These are phyloP conservation scores for Coemansia sp. DNA, from an alignment of 192 early-diverging fungal species.

Conservation along the genomic window DNA sequence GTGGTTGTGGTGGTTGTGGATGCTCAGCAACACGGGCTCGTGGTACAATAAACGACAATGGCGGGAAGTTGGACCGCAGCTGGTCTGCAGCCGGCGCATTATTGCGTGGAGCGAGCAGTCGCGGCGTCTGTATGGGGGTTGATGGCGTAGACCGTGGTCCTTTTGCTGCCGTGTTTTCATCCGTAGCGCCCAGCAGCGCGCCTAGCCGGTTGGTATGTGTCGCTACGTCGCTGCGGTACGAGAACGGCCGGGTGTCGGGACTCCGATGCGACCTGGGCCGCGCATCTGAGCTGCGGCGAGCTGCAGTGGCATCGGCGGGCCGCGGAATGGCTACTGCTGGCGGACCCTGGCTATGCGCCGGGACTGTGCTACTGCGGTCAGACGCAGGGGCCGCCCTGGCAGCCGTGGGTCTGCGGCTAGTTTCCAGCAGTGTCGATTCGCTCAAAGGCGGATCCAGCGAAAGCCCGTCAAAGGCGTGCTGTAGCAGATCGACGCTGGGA, in stretches of 20 bases:
- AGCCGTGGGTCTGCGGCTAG: too few relatives aligned
- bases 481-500: slow-evolving; percentile 16
- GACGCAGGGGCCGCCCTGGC: slow-evolving; percentile 20
- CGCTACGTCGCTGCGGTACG: slow-evolving; percentile 35
- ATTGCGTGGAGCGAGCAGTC: not conserved
- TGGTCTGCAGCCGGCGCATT: slow-evolving; percentile 5
- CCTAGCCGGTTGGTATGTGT: slow-evolving; percentile 21
- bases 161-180: slow-evolving; percentile 1
- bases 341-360: not conserved
- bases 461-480: slow-evolving; percentile 23
- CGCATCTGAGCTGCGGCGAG: too few relatives aligned
- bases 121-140: slow-evolving; percentile 19
- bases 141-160: slow-evolving; percentile 38
- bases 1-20: not conserved
- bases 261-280: too few relatives aligned
- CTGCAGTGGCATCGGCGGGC: too few relatives aligned
- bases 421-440: too few relatives aligned
- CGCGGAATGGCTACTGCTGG: slow-evolving; percentile 6
- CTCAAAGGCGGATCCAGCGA: slow-evolving; percentile 12
- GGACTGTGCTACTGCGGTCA: too few relatives aligned
- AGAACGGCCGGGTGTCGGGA: slow-evolving; percentile 17
- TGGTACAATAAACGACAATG: slow-evolving; percentile 49
- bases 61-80: slow-evolving; percentile 44
- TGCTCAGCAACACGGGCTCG: slow-evolving; percentile 24
- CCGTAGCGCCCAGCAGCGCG: slow-evolving; percentile 24